Evolutionary conservation across 169 alveolate genomes (phyloP).

Genomic region (Ichthyophthirius multifiliis): DNA sequence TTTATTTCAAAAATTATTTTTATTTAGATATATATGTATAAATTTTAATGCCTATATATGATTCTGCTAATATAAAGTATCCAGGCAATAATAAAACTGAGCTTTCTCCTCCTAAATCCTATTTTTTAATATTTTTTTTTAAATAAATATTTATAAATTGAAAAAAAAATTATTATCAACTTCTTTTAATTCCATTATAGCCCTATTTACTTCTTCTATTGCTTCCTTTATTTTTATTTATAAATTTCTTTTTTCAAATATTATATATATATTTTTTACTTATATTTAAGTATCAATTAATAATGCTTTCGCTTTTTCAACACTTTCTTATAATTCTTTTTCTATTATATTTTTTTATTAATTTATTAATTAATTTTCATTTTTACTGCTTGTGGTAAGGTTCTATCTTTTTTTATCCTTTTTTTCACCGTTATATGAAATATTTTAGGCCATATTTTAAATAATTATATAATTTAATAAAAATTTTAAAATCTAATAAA

Average conservation of each 20-base stretch:
- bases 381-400: not conserved
- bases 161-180: not conserved
- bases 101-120: slow-evolving; percentile 48
- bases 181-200: slow-evolving; percentile 24
- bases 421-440: too few species aligned
- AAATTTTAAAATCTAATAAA: too few species aligned
- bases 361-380: not conserved
- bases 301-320: not conserved
- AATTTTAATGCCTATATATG: not conserved
- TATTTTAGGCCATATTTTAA: too few species aligned
- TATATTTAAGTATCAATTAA: not conserved
- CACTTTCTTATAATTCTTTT: not conserved
- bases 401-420: slow-evolving; percentile 3
- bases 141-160: not conserved
- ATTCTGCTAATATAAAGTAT: slow-evolving; percentile 63
- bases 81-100: slow-evolving; percentile 65
- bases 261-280: not conserved
- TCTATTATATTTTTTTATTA: not conserved
- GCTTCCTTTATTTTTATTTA: not conserved
- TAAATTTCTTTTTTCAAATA: not conserved
- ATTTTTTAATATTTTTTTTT: not conserved
- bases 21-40: not conserved
- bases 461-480: too few species aligned
- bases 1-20: not conserved
- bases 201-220: slow-evolving; percentile 25